Evolutionary conservation across 441 rosid genomes (phyloP).

Genomic region (Corymbia calophylla): DNA sequence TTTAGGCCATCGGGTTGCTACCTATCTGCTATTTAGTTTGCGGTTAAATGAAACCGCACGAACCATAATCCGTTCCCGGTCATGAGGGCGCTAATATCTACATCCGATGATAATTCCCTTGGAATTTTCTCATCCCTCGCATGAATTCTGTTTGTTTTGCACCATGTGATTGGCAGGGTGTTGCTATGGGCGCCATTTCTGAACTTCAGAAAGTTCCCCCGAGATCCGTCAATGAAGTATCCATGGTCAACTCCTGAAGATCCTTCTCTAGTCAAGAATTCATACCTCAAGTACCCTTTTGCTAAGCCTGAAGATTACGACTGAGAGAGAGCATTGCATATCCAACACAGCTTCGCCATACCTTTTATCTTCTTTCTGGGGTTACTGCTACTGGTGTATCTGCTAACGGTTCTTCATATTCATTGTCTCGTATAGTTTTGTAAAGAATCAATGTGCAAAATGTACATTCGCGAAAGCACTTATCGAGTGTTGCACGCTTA

Average conservation of each 20-base stretch:
- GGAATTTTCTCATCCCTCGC: background rate
- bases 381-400: background rate
- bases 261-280: conserved; percentile 46
- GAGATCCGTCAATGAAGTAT: conserved; percentile 71
- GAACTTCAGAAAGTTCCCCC: conserved; percentile 79
- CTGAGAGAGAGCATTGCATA: conserved; percentile 1
- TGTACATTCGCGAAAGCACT: background rate
- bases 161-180: conserved; percentile 24
- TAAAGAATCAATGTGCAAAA: background rate
- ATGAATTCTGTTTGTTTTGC: background rate
- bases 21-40: background rate
- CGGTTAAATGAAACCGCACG: background rate
- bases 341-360: background rate
- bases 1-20: background rate
- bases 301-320: conserved; percentile 82
- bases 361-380: background rate
- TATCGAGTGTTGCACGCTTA: background rate
- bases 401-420: background rate
- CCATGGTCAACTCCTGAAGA: conserved; percentile 84
- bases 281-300: conserved; percentile 54
- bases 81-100: background rate
- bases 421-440: background rate
- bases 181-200: conserved; percentile 81
- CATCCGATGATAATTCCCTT: background rate
- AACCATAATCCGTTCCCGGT: background rate